These are phyloP conservation scores for Paracamarosporium sp. DNA, from an alignment of 2,329 filamentous ascomycete species.

Conservation along the genomic window DNA sequence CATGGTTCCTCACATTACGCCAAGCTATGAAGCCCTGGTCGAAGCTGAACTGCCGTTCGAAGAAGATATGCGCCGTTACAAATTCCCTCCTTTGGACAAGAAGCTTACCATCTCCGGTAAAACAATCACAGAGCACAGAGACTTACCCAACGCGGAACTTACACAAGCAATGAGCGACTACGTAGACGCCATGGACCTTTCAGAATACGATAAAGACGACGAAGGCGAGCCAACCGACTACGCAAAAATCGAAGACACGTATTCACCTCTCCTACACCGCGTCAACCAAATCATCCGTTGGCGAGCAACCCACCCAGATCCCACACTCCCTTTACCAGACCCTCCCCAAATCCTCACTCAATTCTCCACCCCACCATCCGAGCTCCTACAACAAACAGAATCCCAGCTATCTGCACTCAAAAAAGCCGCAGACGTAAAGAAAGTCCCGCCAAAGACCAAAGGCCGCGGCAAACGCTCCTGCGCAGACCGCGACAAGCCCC, in stretches of 20 bases:
- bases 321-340: conserved; percentile 64
- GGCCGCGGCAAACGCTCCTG: conserved; percentile 68
- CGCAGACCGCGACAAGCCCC: conserved; percentile 75
- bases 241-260: conserved; percentile 79
- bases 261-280: conserved; percentile 84
- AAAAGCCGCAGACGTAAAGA: conserved; percentile 76
- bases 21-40: conserved; percentile 82
- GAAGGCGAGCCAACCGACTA: conserved; percentile 72
- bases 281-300: conserved; percentile 85
- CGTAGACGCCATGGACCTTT: conserved; percentile 91
- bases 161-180: conserved; percentile 86
- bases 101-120: conserved; percentile 88
- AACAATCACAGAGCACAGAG: conserved; percentile 78
- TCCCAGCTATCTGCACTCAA: conserved; percentile 69
- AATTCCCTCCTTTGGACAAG: conserved; percentile 87
- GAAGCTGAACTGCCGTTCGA: conserved; percentile 92
- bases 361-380: conserved; percentile 74
- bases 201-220: conserved; percentile 73
- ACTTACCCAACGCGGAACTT: conserved; percentile 78
- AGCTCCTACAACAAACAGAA: conserved; percentile 67
- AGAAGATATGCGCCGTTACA: conserved; percentile 89
- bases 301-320: conserved; percentile 77
- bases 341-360: conserved; percentile 62
- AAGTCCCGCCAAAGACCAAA: conserved; percentile 80
- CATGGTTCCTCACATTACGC: conserved; percentile 79